A percentile compares a stretch with the other conserved stretches of the same genome.
phyloP scores from a whole-genome alignment of 495 filamentous ascomycete genomes.

The Cercophora scortea region DNA sequence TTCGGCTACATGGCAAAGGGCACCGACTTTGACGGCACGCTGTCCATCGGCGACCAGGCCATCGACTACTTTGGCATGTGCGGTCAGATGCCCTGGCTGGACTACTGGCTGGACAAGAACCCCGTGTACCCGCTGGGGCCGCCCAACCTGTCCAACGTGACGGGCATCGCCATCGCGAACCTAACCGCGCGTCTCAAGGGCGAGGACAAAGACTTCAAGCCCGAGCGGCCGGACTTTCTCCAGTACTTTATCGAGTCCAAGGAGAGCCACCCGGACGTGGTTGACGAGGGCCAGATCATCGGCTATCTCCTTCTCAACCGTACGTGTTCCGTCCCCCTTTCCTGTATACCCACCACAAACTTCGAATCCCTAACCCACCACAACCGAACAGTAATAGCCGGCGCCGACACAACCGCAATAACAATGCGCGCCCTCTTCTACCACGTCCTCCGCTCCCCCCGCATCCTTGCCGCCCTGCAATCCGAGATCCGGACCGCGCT shows the following conservation, averaged over 20 bases:
- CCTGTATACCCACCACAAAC: not conserved
- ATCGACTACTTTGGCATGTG: constrained; percentile 17
- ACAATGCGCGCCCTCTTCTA: constrained; percentile 27
- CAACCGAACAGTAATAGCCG: constrained; percentile 29
- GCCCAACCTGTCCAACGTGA: constrained; percentile 15
- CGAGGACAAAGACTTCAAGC: constrained; percentile 11
- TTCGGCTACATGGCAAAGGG: constrained; percentile 21
- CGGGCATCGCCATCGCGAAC: constrained; percentile 12
- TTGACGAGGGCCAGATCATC: constrained; percentile 15
- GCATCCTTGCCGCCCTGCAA: constrained; percentile 17
- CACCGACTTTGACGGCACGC: constrained; percentile 17
- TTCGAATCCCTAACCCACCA: not conserved
- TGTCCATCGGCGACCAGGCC: constrained; percentile 11
- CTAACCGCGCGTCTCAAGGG: constrained; percentile 14
- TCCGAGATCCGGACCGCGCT: constrained; percentile 8
- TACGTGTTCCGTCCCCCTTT: not conserved
- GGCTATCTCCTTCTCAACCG: constrained; percentile 26
- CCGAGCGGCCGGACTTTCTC: constrained; percentile 16
- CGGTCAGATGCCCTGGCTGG: constrained; percentile 25
- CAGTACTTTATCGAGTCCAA: constrained; percentile 24
- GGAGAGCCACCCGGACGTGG: constrained; percentile 17
- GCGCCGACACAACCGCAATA: constrained; percentile 35
- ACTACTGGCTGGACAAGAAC: constrained; percentile 23
- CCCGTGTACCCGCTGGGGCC: constrained; percentile 14
- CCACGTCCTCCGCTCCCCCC: constrained; percentile 25